A percentile compares a stretch with the other conserved stretches of the same genome.
These are phyloP conservation scores for Cephaloascus fragrans DNA, from an alignment of 805 yeast species.

Conservation along the genomic window DNA sequence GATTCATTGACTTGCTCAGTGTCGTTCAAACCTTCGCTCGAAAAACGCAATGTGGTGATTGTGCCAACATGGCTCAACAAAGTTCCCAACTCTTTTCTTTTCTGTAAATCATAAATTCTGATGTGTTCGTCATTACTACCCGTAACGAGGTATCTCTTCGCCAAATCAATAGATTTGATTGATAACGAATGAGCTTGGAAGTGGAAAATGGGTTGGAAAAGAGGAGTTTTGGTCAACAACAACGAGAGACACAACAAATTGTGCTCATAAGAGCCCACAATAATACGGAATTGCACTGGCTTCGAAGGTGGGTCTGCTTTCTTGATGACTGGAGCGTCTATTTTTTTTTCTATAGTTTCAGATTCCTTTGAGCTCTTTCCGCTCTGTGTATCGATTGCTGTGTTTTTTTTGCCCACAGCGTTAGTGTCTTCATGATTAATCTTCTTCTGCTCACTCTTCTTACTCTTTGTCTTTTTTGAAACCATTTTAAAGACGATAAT, in stretches of 20 bases:
- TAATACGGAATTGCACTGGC: slow-evolving; percentile 52
- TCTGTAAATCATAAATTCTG: slow-evolving; percentile 86
- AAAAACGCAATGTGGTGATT: slow-evolving; percentile 67
- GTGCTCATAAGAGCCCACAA: slow-evolving; percentile 96
- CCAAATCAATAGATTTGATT: slow-evolving; percentile 74
- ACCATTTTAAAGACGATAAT: too few species aligned
- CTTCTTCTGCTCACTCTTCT: too few species aligned
- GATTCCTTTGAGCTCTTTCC: not conserved
- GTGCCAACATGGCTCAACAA: slow-evolving; percentile 85
- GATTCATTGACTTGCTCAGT: slow-evolving; percentile 6
- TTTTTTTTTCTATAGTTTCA: not conserved
- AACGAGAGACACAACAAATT: slow-evolving; percentile 77
- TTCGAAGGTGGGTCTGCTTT: too few species aligned
- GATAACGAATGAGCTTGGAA: slow-evolving; percentile 91
- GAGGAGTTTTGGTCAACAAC: slow-evolving; percentile 47
- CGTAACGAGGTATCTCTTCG: slow-evolving; percentile 78
- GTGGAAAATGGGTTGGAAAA: slow-evolving; percentile 91
- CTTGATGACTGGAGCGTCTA: not conserved
- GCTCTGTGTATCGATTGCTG: not conserved
- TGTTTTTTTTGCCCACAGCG: too few species aligned
- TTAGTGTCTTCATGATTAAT: too few species aligned
- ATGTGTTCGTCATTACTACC: slow-evolving; percentile 96
- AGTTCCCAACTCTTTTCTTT: slow-evolving; percentile 89
- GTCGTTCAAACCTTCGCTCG: slow-evolving; percentile 29
- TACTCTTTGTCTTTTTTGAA: too few species aligned